Evolutionary conservation across 345 rosid species (phyloP), one percentile per base, ranked within the genome.

Genomic region (Eucalyptus albens): DNA sequence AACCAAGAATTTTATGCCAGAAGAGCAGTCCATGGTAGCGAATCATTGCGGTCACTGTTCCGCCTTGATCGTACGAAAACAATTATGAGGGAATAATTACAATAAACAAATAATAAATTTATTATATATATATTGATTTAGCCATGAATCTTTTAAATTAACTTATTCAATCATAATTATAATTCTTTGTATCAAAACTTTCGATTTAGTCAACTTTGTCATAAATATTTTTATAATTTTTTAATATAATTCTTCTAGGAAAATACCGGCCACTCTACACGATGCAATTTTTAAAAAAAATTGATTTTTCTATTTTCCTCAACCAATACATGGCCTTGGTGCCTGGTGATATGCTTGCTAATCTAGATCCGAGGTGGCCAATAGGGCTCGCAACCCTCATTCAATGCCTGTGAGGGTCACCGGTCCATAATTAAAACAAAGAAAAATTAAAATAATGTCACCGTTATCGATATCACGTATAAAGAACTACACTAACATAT

Each of bases 391-490:
- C 0, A 7, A 4, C 21, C 77, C 21, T 65, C 37, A 7, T 5
- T 16, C 10, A 65, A 3, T 27, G 15, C n/a, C 1, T 5, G 7
- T 0, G 1, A 12, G 7, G 15, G 69, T 12, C 31, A 26, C n/a
- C 16, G 4, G 1, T 4, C 31, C 33, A 62, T 27, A 29, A 29
- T 62, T 62, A 27, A 60, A 12, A 12, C 5, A 19, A 53, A 53
- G 26, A 10, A 53, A 19, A 53, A 53, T 21, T 21, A 53, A 53
- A 8, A 53, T 8, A 8, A 8, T 53, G 26, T 53, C 24, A 53
- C 0, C 4, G 0, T 0, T 53, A 7, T 1, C 2, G 1, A 53
- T 53, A 3, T 8, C 22, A 7, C 2, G 0, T 51, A 51, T 3
- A 8, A 62, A 62, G 1, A 14, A 65, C 10, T n/a, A 65, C 9